A percentile compares a stretch with the other conserved stretches of the same genome.
Conservation (phyloP, 192 early-diverging fungal species). For the Paraglomus occultum region DNA sequence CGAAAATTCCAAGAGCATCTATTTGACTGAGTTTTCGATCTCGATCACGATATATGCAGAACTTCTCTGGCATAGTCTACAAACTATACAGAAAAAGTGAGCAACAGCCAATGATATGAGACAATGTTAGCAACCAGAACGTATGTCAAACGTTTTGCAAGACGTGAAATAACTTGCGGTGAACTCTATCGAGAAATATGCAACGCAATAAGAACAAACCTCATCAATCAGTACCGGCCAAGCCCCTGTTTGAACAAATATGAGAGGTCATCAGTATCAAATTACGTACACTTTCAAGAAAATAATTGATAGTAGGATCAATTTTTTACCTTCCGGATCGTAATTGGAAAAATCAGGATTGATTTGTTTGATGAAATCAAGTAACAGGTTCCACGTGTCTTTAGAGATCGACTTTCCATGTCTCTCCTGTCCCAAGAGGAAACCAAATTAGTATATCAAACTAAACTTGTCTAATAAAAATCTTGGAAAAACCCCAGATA, state of each 20-base stretch:
- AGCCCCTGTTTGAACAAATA: slow-evolving; percentile 47
- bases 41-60: too few relatives aligned
- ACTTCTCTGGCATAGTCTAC: slow-evolving; percentile 19
- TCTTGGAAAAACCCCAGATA: not conserved
- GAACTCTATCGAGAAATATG: too few relatives aligned
- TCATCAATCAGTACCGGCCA: slow-evolving; percentile 87
- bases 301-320: not conserved
- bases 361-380: slow-evolving; percentile 69
- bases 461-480: not conserved
- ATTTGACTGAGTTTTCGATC: too few relatives aligned
- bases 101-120: not conserved
- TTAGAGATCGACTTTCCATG: slow-evolving; percentile 75
- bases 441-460: not conserved
- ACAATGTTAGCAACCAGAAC: not conserved
- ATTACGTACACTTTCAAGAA: not conserved
- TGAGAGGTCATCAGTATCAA: not conserved
- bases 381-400: slow-evolving; percentile 82
- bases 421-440: slow-evolving; percentile 49
- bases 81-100: slow-evolving; percentile 2
- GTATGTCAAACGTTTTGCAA: too few relatives aligned
- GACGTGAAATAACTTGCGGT: too few relatives aligned
- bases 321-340: slow-evolving; percentile 61
- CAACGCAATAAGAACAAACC: slow-evolving; percentile 19
- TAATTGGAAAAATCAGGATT: slow-evolving; percentile 63
- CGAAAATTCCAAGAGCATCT: too few relatives aligned